phyloP scores from a whole-genome alignment of 2,329 filamentous ascomycete genomes.

The Sporothrix schenckii region DNA sequence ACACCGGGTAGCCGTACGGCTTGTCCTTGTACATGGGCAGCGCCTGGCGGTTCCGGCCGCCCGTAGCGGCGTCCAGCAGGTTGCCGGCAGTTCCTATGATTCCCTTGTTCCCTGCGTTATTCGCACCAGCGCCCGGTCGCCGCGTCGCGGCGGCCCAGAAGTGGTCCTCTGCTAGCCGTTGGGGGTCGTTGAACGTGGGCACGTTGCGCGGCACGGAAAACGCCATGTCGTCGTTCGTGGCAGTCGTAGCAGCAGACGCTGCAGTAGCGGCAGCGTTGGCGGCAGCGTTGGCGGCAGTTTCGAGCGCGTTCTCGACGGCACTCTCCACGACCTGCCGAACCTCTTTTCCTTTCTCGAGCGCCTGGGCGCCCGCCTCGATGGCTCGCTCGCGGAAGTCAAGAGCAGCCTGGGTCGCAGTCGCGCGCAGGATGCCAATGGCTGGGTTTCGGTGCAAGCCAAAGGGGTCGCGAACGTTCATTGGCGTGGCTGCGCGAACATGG shows the following conservation, averaged over 20 bases:
- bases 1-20: constrained; percentile 72
- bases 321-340: constrained; percentile 41
- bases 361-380: constrained; percentile 54
- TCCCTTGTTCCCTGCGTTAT: constrained; percentile 42
- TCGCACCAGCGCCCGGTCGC: constrained; percentile 33
- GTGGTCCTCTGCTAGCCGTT: constrained; percentile 66
- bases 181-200: constrained; percentile 68
- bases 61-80: constrained; percentile 61
- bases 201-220: constrained; percentile 70
- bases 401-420: constrained; percentile 52
- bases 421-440: constrained; percentile 52
- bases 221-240: constrained; percentile 54
- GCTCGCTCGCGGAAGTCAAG: constrained; percentile 52
- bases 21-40: constrained; percentile 99
- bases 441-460: constrained; percentile 47
- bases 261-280: constrained; percentile 31
- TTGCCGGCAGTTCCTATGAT: constrained; percentile 65
- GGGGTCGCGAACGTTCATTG: constrained; percentile 50
- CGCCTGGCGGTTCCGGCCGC: constrained; percentile 44
- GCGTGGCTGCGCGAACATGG: constrained; percentile 32
- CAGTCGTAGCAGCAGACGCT: background rate
- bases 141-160: constrained; percentile 60
- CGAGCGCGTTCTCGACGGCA: constrained; percentile 35
- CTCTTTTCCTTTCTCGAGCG: constrained; percentile 49
- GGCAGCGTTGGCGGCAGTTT: constrained; percentile 25